Evolutionary conservation across 2,329 filamentous ascomycete genomes (phyloP).

Genomic region (Cercospora sesami): DNA sequence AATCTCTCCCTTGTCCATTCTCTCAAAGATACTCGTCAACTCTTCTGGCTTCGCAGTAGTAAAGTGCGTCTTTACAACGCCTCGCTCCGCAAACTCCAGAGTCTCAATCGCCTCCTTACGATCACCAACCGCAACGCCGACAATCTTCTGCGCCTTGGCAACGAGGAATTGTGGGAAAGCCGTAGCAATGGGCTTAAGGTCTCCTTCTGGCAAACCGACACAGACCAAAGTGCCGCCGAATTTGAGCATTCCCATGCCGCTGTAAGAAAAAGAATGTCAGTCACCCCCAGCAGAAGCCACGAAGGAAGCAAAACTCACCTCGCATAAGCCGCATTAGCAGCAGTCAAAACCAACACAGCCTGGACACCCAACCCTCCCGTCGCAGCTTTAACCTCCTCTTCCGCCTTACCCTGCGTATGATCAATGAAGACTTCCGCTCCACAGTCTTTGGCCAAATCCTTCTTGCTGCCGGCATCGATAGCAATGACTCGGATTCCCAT

Average conservation of each 20-base stretch:
- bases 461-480: slow-evolving; percentile 64
- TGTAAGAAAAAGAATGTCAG: slow-evolving; percentile 6
- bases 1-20: slow-evolving; percentile 50
- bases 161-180: slow-evolving; percentile 46
- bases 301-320: too few species aligned
- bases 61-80: slow-evolving; percentile 52
- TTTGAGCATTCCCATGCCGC: slow-evolving; percentile 44
- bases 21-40: slow-evolving; percentile 48
- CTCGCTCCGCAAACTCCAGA: slow-evolving; percentile 48
- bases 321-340: slow-evolving; percentile 51
- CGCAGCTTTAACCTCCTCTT: slow-evolving; percentile 57
- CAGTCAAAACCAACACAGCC: slow-evolving; percentile 58
- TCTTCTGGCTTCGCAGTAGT: slow-evolving; percentile 50
- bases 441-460: slow-evolving; percentile 60
- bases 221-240: slow-evolving; percentile 48
- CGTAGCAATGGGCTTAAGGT: slow-evolving; percentile 47
- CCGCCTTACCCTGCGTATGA: slow-evolving; percentile 56
- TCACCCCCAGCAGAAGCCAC: slow-evolving; percentile 6
- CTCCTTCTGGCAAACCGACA: slow-evolving; percentile 49
- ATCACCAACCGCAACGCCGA: slow-evolving; percentile 50
- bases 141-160: slow-evolving; percentile 46
- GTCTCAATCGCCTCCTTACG: slow-evolving; percentile 53
- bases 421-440: slow-evolving; percentile 68
- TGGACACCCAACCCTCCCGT: slow-evolving; percentile 61
- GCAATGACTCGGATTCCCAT: slow-evolving; percentile 66